These are phyloP conservation scores for Lupinus albus DNA, from an alignment of 306 rosid species.

Conservation along the genomic window DNA sequence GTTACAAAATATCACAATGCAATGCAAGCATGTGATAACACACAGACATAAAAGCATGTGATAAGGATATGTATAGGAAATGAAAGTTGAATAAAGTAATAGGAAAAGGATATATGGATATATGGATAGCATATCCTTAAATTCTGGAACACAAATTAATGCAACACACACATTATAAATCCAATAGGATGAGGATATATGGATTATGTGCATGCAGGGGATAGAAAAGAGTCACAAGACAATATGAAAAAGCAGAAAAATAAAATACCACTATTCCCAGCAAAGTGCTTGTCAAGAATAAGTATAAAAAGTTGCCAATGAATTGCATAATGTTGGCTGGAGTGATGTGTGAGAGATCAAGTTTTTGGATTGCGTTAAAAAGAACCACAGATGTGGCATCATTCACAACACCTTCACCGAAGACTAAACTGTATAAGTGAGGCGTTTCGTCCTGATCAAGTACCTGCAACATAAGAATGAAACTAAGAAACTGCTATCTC, in stretches of 20 bases:
- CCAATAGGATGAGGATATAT: not conserved
- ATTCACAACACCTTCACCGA: constrained; percentile 76
- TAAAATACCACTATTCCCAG: constrained; percentile 56
- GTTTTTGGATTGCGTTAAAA: constrained; percentile 65
- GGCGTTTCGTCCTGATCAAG: constrained; percentile 80
- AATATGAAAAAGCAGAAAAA: constrained; percentile 20
- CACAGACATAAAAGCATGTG: too few relatives aligned
- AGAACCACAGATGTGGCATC: constrained; percentile 77
- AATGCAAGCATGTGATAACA: not conserved
- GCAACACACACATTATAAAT: not conserved
- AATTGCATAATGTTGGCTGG: constrained; percentile 46
- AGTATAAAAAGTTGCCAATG: constrained; percentile 44
- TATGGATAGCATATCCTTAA: not conserved
- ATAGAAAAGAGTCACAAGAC: constrained; percentile 23
- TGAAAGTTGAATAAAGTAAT: not conserved
- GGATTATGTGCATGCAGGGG: not conserved
- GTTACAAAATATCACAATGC: not conserved
- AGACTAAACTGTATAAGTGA: constrained; percentile 64
- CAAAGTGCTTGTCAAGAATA: constrained; percentile 59
- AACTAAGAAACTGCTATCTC: constrained; percentile 14
- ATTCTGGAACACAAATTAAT: not conserved
- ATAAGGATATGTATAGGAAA: not conserved
- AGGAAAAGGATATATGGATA: too few relatives aligned
- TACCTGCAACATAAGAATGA: constrained; percentile 52
- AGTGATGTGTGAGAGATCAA: constrained; percentile 60